Evolutionary conservation across 345 rosid species (phyloP).

Genomic region (Melaleuca alternifolia): DNA sequence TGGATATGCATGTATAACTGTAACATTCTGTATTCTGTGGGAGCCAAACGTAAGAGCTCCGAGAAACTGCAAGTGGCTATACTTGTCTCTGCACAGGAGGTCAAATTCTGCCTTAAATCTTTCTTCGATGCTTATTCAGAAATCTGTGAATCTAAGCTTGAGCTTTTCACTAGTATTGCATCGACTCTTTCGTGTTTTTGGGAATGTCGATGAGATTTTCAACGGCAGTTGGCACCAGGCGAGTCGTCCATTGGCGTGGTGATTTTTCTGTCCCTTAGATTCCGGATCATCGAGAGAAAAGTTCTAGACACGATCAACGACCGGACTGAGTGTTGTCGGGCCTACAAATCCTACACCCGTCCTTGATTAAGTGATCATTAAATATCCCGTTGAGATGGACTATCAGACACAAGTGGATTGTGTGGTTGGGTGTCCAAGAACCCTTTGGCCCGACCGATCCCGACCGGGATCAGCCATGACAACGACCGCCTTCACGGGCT

Average conservation of each 20-base stretch:
- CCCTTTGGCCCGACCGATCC: background rate
- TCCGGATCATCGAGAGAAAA: background rate
- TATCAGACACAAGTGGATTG: background rate
- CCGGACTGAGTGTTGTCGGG: background rate
- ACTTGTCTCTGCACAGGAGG: background rate
- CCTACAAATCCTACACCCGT: background rate
- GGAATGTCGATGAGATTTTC: background rate
- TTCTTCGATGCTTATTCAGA: background rate
- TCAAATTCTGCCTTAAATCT: no score
- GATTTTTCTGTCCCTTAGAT: background rate
- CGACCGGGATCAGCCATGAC: background rate
- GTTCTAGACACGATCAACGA: background rate
- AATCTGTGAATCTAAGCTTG: background rate
- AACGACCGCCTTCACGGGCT: background rate
- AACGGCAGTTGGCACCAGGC: background rate
- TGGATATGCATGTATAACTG: background rate
- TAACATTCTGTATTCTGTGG: background rate
- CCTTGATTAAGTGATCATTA: background rate
- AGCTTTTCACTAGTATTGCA: background rate
- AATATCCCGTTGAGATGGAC: no score
- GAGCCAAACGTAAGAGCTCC: background rate
- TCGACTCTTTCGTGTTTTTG: background rate
- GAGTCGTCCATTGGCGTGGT: background rate
- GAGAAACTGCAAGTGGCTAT: background rate
- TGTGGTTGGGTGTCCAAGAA: background rate